Base-by-base conservation (phyloP, 352 stramenopile species). In the Pythium chondricola region DNA sequence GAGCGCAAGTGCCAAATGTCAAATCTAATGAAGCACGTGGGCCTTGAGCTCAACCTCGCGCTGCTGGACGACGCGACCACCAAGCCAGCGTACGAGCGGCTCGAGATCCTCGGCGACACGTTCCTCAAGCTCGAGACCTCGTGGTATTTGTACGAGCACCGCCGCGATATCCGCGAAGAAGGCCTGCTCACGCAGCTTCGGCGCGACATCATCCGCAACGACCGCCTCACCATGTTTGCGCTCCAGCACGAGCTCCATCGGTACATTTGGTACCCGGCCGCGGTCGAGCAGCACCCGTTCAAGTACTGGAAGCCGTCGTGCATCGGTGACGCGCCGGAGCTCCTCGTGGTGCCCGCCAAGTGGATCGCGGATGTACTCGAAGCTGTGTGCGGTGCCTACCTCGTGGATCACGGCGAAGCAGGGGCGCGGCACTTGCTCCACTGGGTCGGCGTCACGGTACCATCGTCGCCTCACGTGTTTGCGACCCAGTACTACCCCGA, bases 1-100 rank as follows among this genome's bases (percentile, higher is more conserved):
- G 83, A 94, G 48, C 77, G 83, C 52, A 94, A 94, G 50, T 90
- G 78, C 33, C 83, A 94, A 50, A 83, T 94, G 51, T 92, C 83
- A 14, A 69, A 79, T n/a, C 62, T 94, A n/a, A 94, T 94, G 83
- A 56, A 32, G 1, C 58, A 74, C 29, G 88, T 94, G 39, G 80
- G 80, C 16, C 26, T 88, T 26, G 78, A 92, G 35, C 51, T 94
- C 1, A 76, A 94, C 29, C 71, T 88, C 50, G 52, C 56, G n/a
- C 59, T 89, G 27, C 56, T 94, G 29, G 68, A 89, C 39, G 74
- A 94, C 32, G 75, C 83, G 11, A 94, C 83, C 11, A 87, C 78
- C n/a, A 92, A 91, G 47, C 80, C 83, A 20, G 69, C 67, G 4
- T 94, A 94, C 51, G 83, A 94, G 44, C 78, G 77, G 2, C 54